Evolutionary conservation across 2,329 filamentous ascomycete species (phyloP), one percentile per base, ranked within the genome.

Genomic region (Ophiostoma ulmi): DNA sequence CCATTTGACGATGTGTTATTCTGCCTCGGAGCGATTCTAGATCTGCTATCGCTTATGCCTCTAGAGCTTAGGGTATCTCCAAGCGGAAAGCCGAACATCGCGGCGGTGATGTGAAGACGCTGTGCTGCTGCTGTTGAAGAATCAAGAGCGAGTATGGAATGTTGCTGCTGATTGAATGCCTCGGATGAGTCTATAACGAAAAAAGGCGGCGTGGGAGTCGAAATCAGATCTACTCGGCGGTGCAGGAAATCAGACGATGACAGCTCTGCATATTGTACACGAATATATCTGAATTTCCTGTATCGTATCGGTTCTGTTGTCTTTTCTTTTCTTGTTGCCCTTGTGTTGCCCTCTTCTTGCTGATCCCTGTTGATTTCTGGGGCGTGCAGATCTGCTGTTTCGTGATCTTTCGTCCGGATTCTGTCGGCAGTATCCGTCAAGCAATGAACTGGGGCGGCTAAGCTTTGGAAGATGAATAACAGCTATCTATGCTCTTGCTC

Each of bases 261-360:
- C 38, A 48, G 26, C 52, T 55, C 64, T 69, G 70, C 70, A 71
- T 71, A 55, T 65, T 70, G 70, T 44, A 36, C 67, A 48, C 61
- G 20, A 58, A 26, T 7, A 26, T 7, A 36, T 17, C 14, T 10
- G 31, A 20, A 22, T 64, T 31, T n/a, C n/a, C 7, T 48, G 8
- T 20, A 20, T 17, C 17, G 17, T n/a, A 5, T 44, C 13, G 17
- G 17, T n/a, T 48, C 44, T 48, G 17, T 48, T 48, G 31, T 31
- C 44, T 48, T 44, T 44, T 44, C 41, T 44, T 44, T 13, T 48
- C 44, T 48, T n/a, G 17, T 48, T 26, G 26, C 26, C 26, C 44
- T 7, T 3, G 31, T 48, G 44, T 20, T 20, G 44, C 44, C 44
- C 17, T 14, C n/a, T 17, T 17, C 48, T 55, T 26, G n/a, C 58